These are phyloP conservation scores for Omphalotus guepiniiformis DNA, from an alignment of 768 basidiomycete genomes.

Conservation along the genomic window DNA sequence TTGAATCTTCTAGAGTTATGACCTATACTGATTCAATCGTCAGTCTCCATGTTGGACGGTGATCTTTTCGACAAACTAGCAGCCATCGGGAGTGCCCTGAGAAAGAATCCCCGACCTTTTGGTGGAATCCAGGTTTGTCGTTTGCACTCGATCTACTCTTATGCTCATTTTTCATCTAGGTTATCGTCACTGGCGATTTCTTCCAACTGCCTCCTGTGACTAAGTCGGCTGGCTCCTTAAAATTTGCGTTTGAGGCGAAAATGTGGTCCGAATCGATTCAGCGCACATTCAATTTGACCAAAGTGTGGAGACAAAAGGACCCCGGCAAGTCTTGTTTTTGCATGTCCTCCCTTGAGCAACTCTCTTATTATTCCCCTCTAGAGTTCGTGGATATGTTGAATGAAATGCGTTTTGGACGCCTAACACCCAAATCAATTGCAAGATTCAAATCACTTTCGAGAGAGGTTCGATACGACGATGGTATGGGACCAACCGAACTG, in stretches of 20 bases:
- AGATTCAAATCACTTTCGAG: conserved; percentile 72
- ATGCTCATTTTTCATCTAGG: conserved; percentile 31
- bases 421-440: conserved; percentile 59
- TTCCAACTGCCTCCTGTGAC: conserved; percentile 95
- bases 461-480: conserved; percentile 71
- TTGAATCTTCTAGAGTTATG: background rate
- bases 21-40: conserved; percentile 1
- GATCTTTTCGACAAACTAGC: conserved; percentile 90
- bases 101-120: conserved; percentile 68
- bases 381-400: conserved; percentile 96
- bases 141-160: background rate
- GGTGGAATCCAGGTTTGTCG: conserved; percentile 83
- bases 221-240: conserved; percentile 54
- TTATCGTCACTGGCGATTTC: conserved; percentile 95
- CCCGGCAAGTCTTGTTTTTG: conserved; percentile 50
- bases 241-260: conserved; percentile 90
- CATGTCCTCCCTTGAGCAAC: background rate
- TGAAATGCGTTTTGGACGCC: conserved; percentile 90
- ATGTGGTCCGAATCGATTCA: conserved; percentile 72
- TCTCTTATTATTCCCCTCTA: conserved; percentile 23
- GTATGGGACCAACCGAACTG: conserved; percentile 88
- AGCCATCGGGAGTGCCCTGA: conserved; percentile 58
- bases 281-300: conserved; percentile 86
- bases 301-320: conserved; percentile 94
- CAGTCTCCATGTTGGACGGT: conserved; percentile 98